Conservation (phyloP, 2,329 filamentous ascomycete species). For the Microdochium trichocladiopsis region DNA sequence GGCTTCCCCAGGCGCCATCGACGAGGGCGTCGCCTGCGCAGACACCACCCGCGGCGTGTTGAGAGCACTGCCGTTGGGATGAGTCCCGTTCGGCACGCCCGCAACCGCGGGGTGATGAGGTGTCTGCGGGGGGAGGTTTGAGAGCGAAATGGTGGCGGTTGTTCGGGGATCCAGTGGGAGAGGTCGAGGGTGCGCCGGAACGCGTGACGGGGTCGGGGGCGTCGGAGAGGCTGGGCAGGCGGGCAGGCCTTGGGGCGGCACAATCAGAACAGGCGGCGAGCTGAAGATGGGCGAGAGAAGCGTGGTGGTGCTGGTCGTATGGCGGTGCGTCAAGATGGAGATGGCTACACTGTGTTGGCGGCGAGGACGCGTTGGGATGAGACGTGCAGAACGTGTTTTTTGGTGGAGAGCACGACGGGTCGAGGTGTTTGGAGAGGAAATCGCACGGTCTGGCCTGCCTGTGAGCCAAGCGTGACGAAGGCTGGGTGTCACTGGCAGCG, state of each 20-base stretch:
- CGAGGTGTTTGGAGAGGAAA: not conserved
- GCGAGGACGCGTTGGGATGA: not conserved
- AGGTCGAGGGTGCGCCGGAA: not conserved
- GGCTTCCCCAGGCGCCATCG: constrained; percentile 13
- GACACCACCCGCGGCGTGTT: constrained; percentile 14
- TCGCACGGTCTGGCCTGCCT: not conserved
- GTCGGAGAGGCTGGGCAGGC: not conserved
- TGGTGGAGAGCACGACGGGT: not conserved
- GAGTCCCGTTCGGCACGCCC: constrained; percentile 10
- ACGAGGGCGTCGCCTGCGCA: constrained; percentile 11
- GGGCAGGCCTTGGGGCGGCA: not conserved
- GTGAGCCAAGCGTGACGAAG: no score
- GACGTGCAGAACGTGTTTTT: constrained; percentile 1
- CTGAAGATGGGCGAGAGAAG: not conserved
- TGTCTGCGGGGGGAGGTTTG: constrained; percentile 14
- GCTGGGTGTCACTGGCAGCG: no score
- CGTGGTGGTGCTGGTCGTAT: not conserved
- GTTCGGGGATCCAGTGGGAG: constrained; percentile 3
- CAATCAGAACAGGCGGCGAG: not conserved
- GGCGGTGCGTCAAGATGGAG: not conserved
- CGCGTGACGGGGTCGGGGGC: not conserved
- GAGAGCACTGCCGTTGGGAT: constrained; percentile 16
- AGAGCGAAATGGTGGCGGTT: constrained; percentile 26
- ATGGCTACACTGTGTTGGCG: not conserved
- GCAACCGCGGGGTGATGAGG: constrained; percentile 23